Evolutionary conservation across 257 asterid genomes (phyloP).

Genomic region (Capsicum pubescens): DNA sequence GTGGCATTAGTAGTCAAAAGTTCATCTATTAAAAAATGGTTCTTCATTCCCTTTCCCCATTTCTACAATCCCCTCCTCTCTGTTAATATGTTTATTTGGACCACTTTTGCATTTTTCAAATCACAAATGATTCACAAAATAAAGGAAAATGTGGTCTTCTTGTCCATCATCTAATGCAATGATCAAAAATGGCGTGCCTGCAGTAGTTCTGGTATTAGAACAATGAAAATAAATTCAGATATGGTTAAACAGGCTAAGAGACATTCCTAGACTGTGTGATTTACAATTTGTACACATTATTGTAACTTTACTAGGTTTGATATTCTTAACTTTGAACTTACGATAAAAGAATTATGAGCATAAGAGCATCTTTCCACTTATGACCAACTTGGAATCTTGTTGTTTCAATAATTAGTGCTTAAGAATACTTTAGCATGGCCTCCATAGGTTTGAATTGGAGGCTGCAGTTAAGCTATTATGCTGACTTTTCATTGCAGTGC

Average conservation of each 20-base stretch:
- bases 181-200: neutral
- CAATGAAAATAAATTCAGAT: neutral
- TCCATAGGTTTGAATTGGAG: slow-evolving; percentile 4
- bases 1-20: neutral
- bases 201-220: neutral
- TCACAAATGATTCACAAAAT: neutral
- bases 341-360: neutral
- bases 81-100: neutral
- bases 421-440: neutral
- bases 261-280: neutral
- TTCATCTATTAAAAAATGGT: neutral
- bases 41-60: neutral
- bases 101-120: neutral
- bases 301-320: neutral
- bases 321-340: slow-evolving; percentile 7
- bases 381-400: neutral
- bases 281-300: neutral
- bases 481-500: neutral
- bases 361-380: neutral
- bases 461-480: neutral
- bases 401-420: neutral
- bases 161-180: slow-evolving; percentile 18
- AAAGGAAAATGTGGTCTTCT: neutral
- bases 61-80: neutral
- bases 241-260: neutral